Evolutionary conservation across 306 rosid genomes (phyloP).

Genomic region (Acacia acuminata): DNA sequence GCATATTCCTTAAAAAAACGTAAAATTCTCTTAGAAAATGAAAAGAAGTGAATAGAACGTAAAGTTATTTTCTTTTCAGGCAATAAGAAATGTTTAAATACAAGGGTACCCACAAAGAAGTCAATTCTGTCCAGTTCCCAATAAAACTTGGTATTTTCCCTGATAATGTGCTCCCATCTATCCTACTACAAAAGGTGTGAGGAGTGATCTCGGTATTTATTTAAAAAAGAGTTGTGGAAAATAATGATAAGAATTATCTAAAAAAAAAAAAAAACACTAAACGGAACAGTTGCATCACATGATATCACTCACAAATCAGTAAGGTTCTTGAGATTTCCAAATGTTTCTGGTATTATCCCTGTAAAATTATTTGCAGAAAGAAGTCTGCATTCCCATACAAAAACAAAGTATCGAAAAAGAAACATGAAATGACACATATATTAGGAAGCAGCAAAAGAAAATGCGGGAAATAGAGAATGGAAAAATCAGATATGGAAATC

Average conservation of each 20-base stretch:
- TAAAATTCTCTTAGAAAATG: not conserved
- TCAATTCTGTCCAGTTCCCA: conserved; percentile 68
- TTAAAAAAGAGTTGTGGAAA: too few relatives aligned
- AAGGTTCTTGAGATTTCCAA: conserved; percentile 57
- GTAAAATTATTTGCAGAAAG: conserved; percentile 65
- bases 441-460: too few relatives aligned
- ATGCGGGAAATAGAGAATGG: too few relatives aligned
- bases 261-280: not conserved
- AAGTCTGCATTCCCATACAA: conserved; percentile 35
- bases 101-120: conserved; percentile 55
- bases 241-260: too few relatives aligned
- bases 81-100: not conserved
- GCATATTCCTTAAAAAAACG: conserved; percentile 48
- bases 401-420: conserved; percentile 1
- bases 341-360: conserved; percentile 61
- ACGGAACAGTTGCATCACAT: not conserved
- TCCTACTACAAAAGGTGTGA: conserved; percentile 49
- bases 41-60: not conserved
- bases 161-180: conserved; percentile 65
- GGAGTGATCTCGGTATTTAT: conserved; percentile 14
- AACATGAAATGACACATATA: not conserved
- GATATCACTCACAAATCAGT: conserved; percentile 57
- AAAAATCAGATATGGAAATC: too few relatives aligned
- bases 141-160: conserved; percentile 66
- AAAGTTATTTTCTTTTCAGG: not conserved